phyloP scores from a whole-genome alignment of 2,329 filamentous ascomycete species.

The Aspergillus novoparasiticus region DNA sequence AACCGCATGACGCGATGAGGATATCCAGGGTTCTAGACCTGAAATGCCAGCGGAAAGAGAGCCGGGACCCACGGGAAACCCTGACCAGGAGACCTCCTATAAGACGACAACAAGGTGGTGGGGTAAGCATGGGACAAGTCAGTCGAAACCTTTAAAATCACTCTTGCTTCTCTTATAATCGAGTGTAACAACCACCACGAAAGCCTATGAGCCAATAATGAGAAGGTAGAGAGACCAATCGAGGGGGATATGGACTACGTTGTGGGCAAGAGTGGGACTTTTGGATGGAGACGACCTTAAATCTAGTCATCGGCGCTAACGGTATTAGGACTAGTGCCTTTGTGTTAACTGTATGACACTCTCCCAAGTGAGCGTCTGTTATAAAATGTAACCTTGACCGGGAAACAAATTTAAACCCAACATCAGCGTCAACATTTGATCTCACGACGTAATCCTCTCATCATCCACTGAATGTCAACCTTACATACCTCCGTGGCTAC shows the following conservation, averaged over 20 bases:
- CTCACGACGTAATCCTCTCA: constrained; percentile 9
- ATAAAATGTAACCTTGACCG: not conserved
- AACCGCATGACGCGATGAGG: constrained; percentile 11
- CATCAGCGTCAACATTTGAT: not conserved
- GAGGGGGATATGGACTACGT: not conserved
- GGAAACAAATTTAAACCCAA: not conserved
- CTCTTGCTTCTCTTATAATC: not conserved
- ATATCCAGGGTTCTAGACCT: constrained; percentile 16
- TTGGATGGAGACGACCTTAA: not conserved
- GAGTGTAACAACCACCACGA: not conserved
- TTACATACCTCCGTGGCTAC: no score
- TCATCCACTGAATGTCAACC: not conserved
- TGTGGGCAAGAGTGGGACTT: not conserved
- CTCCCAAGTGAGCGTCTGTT: no score
- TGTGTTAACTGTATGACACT: not conserved
- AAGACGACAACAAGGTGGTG: not conserved
- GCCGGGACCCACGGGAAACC: constrained; percentile 1
- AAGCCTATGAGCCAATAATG: not conserved
- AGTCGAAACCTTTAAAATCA: no score
- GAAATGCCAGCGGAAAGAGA: constrained; percentile 17
- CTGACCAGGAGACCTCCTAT: not conserved
- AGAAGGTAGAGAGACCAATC: not conserved
- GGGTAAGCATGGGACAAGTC: not conserved
- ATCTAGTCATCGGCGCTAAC: not conserved
- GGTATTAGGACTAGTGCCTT: not conserved